Percentiles rank a stretch among this genome's conserved stretches.
phyloP scores from a whole-genome alignment of 108 stramenopile species.

The Fistulifera pelliculosa region DNA sequence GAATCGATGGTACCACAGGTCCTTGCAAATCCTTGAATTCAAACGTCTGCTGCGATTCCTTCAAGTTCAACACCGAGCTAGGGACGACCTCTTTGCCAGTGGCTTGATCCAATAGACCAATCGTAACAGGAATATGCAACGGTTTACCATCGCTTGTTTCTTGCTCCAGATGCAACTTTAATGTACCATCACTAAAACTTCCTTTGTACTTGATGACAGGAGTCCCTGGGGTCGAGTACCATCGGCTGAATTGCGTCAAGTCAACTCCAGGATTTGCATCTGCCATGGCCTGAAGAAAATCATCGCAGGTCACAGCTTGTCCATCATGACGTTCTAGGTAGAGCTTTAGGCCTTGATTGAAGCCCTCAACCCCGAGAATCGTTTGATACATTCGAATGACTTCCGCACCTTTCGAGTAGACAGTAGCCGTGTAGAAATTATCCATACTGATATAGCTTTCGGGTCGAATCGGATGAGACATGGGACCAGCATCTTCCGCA shows the following conservation, averaged over 20 bases:
- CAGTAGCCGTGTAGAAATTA: constrained; percentile 83
- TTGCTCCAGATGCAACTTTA: constrained; percentile 52
- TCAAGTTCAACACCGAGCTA: constrained; percentile 77
- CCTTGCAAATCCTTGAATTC: constrained; percentile 54
- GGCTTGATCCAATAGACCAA: constrained; percentile 82
- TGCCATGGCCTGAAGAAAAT: constrained; percentile 92
- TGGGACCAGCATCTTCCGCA: constrained; percentile 84
- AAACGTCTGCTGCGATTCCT: constrained; percentile 75
- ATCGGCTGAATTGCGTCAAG: constrained; percentile 72
- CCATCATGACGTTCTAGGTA: constrained; percentile 96
- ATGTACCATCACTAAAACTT: constrained; percentile 57
- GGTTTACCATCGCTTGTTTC: constrained; percentile 36
- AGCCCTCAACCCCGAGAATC: constrained; percentile 81
- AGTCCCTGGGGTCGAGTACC: constrained; percentile 94
- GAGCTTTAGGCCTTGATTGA: constrained; percentile 94
- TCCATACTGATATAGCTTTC: constrained; percentile 94
- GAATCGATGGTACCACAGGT: constrained; percentile 81
- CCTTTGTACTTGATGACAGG: constrained; percentile 68
- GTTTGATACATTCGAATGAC: constrained; percentile 96
- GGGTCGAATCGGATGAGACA: constrained; percentile 96
- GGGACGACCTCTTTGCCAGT: constrained; percentile 75
- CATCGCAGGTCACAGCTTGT: constrained; percentile 93
- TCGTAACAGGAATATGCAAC: constrained; percentile 88
- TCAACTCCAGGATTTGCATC: constrained; percentile 90
- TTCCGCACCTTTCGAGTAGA: constrained; percentile 90